These are phyloP conservation scores for Theobroma grandiflorum DNA, from an alignment of 441 rosid genomes.

Conservation along the genomic window DNA sequence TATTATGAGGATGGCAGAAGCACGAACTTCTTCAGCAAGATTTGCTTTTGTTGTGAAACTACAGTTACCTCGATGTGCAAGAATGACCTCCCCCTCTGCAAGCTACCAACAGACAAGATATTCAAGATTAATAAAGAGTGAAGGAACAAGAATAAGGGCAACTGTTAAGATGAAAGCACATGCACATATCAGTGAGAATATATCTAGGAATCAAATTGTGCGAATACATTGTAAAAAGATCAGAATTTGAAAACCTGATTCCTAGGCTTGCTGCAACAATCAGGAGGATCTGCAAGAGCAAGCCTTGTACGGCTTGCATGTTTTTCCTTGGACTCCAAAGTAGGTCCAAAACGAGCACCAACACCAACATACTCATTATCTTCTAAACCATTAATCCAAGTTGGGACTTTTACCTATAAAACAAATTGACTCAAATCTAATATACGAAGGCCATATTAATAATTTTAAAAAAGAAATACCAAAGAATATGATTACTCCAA, in stretches of 20 bases:
- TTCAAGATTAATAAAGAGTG: constrained; percentile 20
- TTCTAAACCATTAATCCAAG: constrained; percentile 48
- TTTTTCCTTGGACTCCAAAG: constrained; percentile 59
- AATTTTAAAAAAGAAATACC: neutral
- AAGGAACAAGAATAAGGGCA: constrained; percentile 17
- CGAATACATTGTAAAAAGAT: neutral
- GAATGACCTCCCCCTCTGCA: constrained; percentile 47
- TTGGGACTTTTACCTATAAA: constrained; percentile 58
- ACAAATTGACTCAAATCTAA: constrained; percentile 1
- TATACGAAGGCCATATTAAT: neutral
- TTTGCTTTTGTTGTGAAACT: constrained; percentile 59
- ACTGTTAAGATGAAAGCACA: constrained; percentile 12
- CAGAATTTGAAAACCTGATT: constrained; percentile 48
- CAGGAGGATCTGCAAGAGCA: constrained; percentile 60
- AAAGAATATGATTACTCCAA: neutral
- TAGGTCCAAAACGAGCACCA: constrained; percentile 64
- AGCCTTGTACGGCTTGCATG: constrained; percentile 51
- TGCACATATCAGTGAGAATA: neutral
- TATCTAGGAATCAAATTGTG: constrained; percentile 15
- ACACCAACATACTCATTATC: constrained; percentile 60
- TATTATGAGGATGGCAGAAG: constrained; percentile 58
- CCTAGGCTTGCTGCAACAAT: constrained; percentile 51
- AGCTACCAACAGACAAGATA: constrained; percentile 40
- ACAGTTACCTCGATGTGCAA: constrained; percentile 60
- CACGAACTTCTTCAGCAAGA: constrained; percentile 51